Conservation (phyloP, 768 basidiomycete genomes). For the Cystofilobasidium ferigula region DNA sequence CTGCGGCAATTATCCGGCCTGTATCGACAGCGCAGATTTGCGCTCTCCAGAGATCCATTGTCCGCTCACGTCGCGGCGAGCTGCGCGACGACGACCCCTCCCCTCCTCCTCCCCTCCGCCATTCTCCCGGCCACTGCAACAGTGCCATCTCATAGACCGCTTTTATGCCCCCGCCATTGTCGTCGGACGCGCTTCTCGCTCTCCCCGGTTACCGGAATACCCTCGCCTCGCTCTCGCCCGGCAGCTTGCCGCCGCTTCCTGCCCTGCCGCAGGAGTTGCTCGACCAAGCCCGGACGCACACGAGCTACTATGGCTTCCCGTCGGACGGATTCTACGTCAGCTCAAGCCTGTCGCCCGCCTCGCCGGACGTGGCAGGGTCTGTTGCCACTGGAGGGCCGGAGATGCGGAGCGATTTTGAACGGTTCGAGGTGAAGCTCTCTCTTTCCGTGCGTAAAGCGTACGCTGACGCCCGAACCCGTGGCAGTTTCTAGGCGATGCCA, state of each 20-base stretch:
- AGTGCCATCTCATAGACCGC: no score
- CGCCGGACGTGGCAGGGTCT: neutral
- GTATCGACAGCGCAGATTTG: no score
- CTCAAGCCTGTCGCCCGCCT: neutral
- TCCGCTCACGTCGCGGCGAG: no score
- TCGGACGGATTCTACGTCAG: neutral
- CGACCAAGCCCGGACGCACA: neutral
- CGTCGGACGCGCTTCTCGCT: neutral
- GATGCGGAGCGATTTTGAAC: conserved; percentile 1
- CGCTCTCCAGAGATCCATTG: no score
- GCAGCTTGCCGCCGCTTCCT: neutral
- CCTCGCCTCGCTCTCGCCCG: neutral
- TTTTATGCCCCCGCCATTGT: neutral
- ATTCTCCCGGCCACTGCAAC: no score
- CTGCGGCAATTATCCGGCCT: no score
- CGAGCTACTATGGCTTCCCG: neutral
- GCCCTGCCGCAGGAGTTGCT: neutral
- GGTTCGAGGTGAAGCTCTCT: neutral
- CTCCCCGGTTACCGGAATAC: neutral
- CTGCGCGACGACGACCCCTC: no score
- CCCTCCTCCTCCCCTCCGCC: no score
- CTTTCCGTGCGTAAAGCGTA: neutral
- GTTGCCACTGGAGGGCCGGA: neutral
- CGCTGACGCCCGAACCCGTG: neutral
- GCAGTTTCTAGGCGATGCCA: neutral